Evolutionary conservation across 495 filamentous ascomycete genomes (phyloP), one percentile per base, ranked within the genome.

Genomic region (Alectoria sarmentosa): DNA sequence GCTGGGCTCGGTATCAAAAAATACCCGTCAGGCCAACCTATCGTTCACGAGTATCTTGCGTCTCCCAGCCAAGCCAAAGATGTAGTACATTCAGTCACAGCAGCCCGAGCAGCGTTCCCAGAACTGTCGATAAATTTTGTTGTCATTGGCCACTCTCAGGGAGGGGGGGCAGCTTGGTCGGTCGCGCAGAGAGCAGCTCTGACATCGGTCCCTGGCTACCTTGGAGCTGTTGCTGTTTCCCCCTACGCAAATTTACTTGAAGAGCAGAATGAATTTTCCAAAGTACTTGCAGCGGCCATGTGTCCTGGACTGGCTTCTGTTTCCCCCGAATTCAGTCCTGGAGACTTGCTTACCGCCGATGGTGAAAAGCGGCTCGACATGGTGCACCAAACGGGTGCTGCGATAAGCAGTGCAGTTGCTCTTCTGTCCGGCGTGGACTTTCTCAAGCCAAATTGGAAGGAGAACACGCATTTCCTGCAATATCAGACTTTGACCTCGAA

Each of bases 141-240:
- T 1, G 64, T 70, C 1, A 70, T 81, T 32, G 82, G 82, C 1
- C 81, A 83, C 61, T 78, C 75, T 36, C 78, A 83, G 68, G 80
- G 80, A 1, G 82, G 78, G 15, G 75, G 76, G 1, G 76, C 75
- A 1, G 76, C 77, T 6, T 83, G 79, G 80, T 72, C 66, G 3
- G 68, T 73, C 15, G 78, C 79, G 5, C 73, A 82, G 67, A 71
- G 74, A 14, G 70, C 76, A 41, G 71, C 66, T n/a, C 39, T 59
- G 4, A 48, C 62, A 4, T 69, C 77, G 9, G 65, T 71, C 0
- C 17, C 65, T 8, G 78, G 78, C 41, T 83, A 78, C 67, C 61
- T 76, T 19, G 80, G 80, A 2, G 67, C 73, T 0, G 65, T 83
- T 3, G 74, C 78, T 5, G 68, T 65, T 6, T 71, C 73, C 36